These are phyloP conservation scores for Acer saccharum DNA, from an alignment of 345 rosid species.

Conservation along the genomic window DNA sequence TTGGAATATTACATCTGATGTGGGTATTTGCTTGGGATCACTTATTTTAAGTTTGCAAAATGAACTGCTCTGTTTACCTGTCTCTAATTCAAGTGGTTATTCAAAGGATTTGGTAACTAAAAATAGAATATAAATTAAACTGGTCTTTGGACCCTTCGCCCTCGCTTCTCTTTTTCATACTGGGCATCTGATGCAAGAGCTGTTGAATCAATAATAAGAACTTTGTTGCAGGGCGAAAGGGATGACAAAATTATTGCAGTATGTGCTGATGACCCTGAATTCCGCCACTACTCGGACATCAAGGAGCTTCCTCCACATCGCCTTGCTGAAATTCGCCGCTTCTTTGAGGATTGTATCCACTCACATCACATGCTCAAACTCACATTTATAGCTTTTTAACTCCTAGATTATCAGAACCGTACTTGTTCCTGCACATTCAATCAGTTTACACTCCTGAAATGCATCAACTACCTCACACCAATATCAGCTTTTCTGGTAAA, in stretches of 20 bases:
- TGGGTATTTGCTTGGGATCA: neutral
- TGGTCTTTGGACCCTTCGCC: neutral
- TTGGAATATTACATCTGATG: neutral
- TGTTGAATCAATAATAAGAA: neutral
- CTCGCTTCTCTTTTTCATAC: neutral
- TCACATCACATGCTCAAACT: neutral
- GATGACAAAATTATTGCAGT: conserved; percentile 98
- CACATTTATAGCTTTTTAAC: neutral
- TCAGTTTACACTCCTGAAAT: neutral
- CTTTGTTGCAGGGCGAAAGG: conserved; percentile 75
- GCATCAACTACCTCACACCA: neutral
- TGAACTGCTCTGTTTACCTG: neutral
- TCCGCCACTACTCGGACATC: conserved; percentile 91
- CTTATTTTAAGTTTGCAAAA: neutral
- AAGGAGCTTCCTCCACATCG: conserved; percentile 98
- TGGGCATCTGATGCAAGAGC: neutral
- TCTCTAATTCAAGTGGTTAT: neutral
- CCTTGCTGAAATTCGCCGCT: conserved; percentile 95
- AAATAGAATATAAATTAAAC: neutral
- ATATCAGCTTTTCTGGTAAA: neutral
- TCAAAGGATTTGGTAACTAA: neutral
- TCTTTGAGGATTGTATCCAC: conserved; percentile 98
- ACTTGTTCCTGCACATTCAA: neutral
- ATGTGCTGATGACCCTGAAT: conserved; percentile 98
- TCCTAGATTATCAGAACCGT: conserved; percentile 2